These are phyloP conservation scores for Apiospora saccharicola DNA, from an alignment of 2,329 filamentous ascomycete species.

Conservation along the genomic window DNA sequence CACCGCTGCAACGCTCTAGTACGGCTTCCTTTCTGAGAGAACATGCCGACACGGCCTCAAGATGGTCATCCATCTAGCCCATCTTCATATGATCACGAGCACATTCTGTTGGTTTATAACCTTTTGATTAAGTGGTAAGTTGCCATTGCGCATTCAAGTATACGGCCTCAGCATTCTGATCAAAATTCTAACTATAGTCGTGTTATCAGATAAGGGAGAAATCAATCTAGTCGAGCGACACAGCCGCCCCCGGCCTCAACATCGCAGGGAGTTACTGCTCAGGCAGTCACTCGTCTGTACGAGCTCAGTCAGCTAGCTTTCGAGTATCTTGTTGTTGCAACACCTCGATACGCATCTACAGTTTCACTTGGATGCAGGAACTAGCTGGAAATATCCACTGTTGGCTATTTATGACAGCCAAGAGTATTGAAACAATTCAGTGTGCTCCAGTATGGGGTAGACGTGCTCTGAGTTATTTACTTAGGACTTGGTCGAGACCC, in stretches of 20 bases:
- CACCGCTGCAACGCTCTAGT: not conserved
- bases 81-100: not conserved
- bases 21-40: not conserved
- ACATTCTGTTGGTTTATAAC: not conserved
- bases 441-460: not conserved
- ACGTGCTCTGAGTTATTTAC: not conserved
- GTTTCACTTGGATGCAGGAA: constrained; percentile 2
- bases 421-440: constrained; percentile 1
- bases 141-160: not conserved
- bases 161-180: not conserved
- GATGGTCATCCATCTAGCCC: not conserved
- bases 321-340: not conserved
- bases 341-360: constrained; percentile 9
- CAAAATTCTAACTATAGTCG: not conserved
- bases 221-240: not conserved
- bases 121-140: constrained; percentile 1
- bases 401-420: not conserved
- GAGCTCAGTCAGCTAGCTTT: not conserved
- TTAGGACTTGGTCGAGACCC: not conserved
- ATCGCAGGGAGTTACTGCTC: not conserved
- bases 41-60: not conserved
- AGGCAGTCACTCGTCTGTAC: not conserved
- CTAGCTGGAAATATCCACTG: not conserved
- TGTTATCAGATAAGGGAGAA: not conserved
- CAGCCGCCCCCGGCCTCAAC: not conserved